Percentiles rank a stretch among this genome's conserved stretches.
Conservation (phyloP, 2,329 filamentous ascomycete genomes). For the Neonectria sp. region DNA sequence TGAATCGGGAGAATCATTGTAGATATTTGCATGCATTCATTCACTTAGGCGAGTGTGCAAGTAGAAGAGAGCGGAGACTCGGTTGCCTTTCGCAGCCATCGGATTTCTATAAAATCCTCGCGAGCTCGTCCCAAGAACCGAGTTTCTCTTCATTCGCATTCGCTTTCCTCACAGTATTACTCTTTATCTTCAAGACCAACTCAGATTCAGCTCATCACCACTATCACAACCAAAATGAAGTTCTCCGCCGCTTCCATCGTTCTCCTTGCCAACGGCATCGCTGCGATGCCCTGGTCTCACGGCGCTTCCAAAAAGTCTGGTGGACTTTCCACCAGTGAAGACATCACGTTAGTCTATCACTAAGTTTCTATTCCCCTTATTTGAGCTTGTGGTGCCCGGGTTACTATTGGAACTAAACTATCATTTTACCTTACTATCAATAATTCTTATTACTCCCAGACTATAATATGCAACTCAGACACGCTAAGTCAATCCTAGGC, state of each 20-base stretch:
- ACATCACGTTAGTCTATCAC: conserved; percentile 33
- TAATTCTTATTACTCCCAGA: background rate
- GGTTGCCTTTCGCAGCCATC: background rate
- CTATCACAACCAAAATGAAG: conserved; percentile 30
- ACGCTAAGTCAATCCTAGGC: background rate
- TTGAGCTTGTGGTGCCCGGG: background rate
- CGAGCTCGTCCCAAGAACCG: background rate
- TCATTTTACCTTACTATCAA: background rate
- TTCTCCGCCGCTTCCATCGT: conserved; percentile 17
- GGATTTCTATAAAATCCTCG: background rate
- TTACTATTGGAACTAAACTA: background rate
- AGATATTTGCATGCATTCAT: background rate
- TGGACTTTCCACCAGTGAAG: conserved; percentile 11
- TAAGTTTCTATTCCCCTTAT: background rate
- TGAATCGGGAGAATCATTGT: background rate
- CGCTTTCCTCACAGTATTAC: no score
- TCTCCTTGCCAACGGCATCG: conserved; percentile 30
- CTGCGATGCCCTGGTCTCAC: conserved; percentile 36
- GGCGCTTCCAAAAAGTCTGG: background rate
- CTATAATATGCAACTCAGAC: background rate
- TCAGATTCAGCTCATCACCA: background rate
- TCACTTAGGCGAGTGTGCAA: background rate
- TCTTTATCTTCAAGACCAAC: no score
- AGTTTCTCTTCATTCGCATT: background rate
- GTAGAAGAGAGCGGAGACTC: no score